These are phyloP conservation scores for Wickerhamiella vanderwaltii DNA, from an alignment of 805 yeast genomes.

Conservation along the genomic window DNA sequence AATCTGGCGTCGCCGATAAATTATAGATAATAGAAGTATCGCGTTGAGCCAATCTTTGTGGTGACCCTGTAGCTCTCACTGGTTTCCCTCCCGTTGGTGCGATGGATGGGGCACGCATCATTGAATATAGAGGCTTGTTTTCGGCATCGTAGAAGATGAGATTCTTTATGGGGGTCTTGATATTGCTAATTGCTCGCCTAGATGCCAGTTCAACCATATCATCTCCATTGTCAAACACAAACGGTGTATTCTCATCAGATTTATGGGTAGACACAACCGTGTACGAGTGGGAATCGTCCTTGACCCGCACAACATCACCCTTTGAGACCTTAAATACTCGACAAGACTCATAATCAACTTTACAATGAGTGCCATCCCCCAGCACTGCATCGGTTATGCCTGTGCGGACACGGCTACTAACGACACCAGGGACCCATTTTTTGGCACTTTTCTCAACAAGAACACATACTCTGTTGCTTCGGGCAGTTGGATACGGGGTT, in stretches of 20 bases:
- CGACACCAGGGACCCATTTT: constrained; percentile 7
- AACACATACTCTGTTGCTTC: not conserved
- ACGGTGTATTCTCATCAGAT: not conserved
- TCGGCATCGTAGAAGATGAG: not conserved
- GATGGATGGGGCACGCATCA: not conserved
- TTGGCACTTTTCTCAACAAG: not conserved
- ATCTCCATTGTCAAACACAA: constrained; percentile 5
- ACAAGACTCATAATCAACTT: not conserved
- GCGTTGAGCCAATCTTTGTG: not conserved
- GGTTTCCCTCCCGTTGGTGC: not conserved
- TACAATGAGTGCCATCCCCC: not conserved
- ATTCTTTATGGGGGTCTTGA: not conserved
- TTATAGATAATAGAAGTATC: constrained; percentile 2
- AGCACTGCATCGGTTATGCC: not conserved
- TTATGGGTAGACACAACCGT: not conserved
- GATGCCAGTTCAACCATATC: not conserved
- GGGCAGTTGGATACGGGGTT: not conserved
- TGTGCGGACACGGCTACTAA: not conserved
- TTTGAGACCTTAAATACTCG: not conserved
- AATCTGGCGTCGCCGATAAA: not conserved
- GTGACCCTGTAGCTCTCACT: not conserved
- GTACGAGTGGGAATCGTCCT: constrained; percentile 4
- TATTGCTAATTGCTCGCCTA: not conserved
- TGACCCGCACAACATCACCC: not conserved
- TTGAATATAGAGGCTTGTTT: not conserved